Base-by-base conservation (phyloP, 116 monocot genomes). In the Iris pallida region DNA sequence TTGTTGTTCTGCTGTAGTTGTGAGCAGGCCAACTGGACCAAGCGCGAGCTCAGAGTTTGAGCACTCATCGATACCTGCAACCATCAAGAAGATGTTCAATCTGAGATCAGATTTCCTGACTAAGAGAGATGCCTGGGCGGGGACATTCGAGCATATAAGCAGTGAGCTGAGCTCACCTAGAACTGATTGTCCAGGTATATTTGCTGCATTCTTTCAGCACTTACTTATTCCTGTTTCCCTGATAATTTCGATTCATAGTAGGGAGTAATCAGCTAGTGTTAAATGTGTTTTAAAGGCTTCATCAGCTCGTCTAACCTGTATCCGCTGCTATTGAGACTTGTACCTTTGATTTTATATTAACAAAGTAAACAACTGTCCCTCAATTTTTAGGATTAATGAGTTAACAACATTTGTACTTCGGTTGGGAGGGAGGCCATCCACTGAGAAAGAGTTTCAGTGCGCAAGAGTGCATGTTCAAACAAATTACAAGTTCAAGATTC, bases 11-110 rank as follows among this genome's bases (percentile, higher is more conserved):
- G 42, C 9, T 47, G 76, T 75, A 85, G 92, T 92, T n/a, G 77
- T 85, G 8, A 75, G 65, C 13, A 76, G 68, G 9, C 81, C 93
- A 1, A 68, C 63, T 0, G 89, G 93, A 30, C 93, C 93, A 10
- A 82, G 51, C 16, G 53, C 43, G 5, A 88, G 19, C 46, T 93
- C 93, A 2, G 89, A 93, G 61, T 93, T 65, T 16, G 89, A 93
- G 71, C 93, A 89, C 59, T 93, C 93, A 7, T 93, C 93, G 42
- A 84, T 93, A 56, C 84, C 93, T 13, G 93, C 93, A 53, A 93
- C 89, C 16, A 55, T 93, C 19, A 89, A 88, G 79, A 89, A 86
- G 78, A 48, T 93, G n/a, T 93, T 84, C 73, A 86, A 86, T 43
- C 89, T 89, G 52, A 73, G 49, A 20, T 86, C 93, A 8, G 73